phyloP scores from a whole-genome alignment of 257 asterid genomes.

The Gardenia jasminoides region DNA sequence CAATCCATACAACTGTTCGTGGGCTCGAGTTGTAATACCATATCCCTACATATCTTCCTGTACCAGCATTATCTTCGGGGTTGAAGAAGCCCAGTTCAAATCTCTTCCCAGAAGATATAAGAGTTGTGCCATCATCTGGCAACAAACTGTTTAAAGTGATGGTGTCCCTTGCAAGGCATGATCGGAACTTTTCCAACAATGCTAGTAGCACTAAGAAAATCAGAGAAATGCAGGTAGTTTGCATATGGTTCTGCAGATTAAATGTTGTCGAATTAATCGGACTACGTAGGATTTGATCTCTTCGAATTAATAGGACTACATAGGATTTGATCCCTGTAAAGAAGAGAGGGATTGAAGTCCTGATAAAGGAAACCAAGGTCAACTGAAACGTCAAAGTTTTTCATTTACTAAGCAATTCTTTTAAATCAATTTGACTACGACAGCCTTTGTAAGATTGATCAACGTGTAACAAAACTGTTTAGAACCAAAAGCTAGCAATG shows the following conservation, averaged over 20 bases:
- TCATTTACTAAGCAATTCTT: not conserved
- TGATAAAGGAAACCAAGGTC: too few relatives aligned
- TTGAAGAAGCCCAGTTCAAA: slow-evolving; percentile 48
- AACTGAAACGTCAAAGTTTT: too few relatives aligned
- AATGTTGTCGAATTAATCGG: not conserved
- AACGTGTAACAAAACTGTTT: too few relatives aligned
- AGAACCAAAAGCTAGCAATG: too few relatives aligned
- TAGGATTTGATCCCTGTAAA: not conserved
- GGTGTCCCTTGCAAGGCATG: slow-evolving; percentile 34
- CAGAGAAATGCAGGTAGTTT: not conserved
- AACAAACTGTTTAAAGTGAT: slow-evolving; percentile 15
- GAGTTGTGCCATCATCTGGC: slow-evolving; percentile 16
- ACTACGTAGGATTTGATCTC: not conserved
- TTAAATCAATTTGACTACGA: too few relatives aligned
- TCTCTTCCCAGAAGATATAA: slow-evolving; percentile 34
- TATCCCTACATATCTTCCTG: slow-evolving; percentile 37
- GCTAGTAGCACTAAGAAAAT: not conserved
- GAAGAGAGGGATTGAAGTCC: not conserved
- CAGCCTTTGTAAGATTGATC: not conserved
- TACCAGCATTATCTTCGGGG: not conserved
- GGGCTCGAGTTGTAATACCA: slow-evolving; percentile 33
- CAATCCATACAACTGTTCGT: slow-evolving; percentile 49
- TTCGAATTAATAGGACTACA: not conserved
- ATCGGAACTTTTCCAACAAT: not conserved
- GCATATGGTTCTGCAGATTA: not conserved